These are phyloP conservation scores for Trichophyton rubrum DNA, from an alignment of 2,329 filamentous ascomycete species.

Conservation along the genomic window DNA sequence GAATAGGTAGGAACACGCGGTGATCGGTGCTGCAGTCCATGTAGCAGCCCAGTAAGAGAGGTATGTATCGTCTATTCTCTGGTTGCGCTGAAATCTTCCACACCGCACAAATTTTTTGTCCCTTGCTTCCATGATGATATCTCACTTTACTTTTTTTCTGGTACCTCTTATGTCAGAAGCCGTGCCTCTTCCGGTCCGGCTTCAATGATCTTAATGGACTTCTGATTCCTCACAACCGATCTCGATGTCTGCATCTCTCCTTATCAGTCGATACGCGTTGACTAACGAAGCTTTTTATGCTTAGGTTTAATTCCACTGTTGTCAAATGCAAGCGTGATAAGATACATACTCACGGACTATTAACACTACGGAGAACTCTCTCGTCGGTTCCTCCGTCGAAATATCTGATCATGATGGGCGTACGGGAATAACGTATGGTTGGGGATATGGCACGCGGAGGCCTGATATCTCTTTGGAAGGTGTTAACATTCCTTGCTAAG, in stretches of 20 bases:
- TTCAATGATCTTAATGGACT: conserved; percentile 68
- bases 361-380: background rate
- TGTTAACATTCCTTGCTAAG: too few relatives aligned
- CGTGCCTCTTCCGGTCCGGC: conserved; percentile 24
- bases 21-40: background rate
- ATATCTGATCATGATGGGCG: too few relatives aligned
- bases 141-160: conserved; percentile 57
- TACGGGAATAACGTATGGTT: too few relatives aligned
- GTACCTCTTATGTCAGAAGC: conserved; percentile 83
- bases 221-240: conserved; percentile 42
- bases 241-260: background rate
- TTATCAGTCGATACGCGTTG: background rate
- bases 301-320: background rate
- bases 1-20: too few relatives aligned
- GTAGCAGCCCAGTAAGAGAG: background rate
- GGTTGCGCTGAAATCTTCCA: background rate
- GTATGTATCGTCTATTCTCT: background rate
- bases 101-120: background rate
- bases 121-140: conserved; percentile 52
- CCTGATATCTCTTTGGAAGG: too few relatives aligned
- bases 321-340: background rate
- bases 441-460: too few relatives aligned
- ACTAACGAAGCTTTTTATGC: background rate
- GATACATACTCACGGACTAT: background rate
- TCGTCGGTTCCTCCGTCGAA: too few relatives aligned